These are phyloP conservation scores for Leccinum ponderosum DNA, from an alignment of 1,284 basidiomycete genomes.

Conservation along the genomic window DNA sequence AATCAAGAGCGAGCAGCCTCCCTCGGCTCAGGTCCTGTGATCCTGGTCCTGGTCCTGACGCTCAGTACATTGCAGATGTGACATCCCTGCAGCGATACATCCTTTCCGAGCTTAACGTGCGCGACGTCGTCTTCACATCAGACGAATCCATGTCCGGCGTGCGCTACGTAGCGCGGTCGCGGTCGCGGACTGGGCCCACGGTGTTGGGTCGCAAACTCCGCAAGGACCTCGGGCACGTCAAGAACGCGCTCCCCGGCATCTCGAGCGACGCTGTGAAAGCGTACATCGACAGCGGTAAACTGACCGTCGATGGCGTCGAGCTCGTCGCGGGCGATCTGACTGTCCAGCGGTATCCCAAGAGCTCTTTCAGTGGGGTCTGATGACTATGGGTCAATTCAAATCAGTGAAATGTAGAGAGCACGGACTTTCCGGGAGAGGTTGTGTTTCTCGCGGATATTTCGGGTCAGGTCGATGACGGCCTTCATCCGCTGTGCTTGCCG, in stretches of 20 bases:
- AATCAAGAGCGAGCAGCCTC: too few relatives aligned
- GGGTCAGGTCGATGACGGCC: conserved; percentile 89
- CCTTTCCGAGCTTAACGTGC: conserved; percentile 94
- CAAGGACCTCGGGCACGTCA: conserved; percentile 91
- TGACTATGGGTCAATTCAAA: conserved; percentile 2
- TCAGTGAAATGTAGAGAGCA: not conserved
- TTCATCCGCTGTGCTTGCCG: conserved; percentile 95
- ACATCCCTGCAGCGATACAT: conserved; percentile 88
- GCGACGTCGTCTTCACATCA: conserved; percentile 85
- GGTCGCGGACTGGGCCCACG: conserved; percentile 86
- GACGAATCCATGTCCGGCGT: conserved; percentile 89
- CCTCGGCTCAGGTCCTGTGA: too few relatives aligned
- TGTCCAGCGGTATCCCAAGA: conserved; percentile 86
- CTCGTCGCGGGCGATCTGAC: conserved; percentile 89
- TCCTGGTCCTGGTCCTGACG: conserved; percentile 47
- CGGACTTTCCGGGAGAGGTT: conserved; percentile 88
- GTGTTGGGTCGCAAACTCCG: conserved; percentile 92
- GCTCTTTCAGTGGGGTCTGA: conserved; percentile 90
- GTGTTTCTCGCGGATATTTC: conserved; percentile 88
- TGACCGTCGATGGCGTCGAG: conserved; percentile 88
- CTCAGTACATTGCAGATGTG: conserved; percentile 86
- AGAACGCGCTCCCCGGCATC: conserved; percentile 82
- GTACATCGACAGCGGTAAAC: conserved; percentile 76
- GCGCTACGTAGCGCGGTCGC: conserved; percentile 70
- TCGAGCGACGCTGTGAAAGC: conserved; percentile 83